Percentiles rank a stretch among this genome's conserved stretches.
phyloP scores from a whole-genome alignment of 306 rosid genomes.

The Malus asiatica region DNA sequence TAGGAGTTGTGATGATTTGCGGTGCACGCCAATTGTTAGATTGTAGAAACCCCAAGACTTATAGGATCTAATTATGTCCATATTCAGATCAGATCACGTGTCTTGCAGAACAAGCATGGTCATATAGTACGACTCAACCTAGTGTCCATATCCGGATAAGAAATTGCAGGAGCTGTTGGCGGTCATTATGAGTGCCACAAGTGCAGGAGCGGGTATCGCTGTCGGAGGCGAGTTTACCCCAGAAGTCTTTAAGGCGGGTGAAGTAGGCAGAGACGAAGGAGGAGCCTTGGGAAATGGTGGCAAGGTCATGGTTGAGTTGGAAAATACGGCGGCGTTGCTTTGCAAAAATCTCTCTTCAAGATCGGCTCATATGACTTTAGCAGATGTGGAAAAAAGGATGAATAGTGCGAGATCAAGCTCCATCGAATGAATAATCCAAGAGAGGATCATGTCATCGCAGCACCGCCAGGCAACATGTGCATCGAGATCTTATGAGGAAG shows the following conservation, averaged over 20 bases:
- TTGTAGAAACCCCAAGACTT: too few species aligned
- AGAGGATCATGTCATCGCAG: too few species aligned
- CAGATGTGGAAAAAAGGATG: background rate
- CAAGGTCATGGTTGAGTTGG: background rate
- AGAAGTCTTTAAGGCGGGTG: background rate
- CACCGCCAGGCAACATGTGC: background rate
- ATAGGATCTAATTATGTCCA: too few species aligned
- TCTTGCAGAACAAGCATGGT: too few species aligned
- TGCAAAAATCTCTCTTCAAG: background rate
- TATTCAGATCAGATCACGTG: accelerated
- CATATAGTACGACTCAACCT: too few species aligned
- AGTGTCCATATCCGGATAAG: background rate
- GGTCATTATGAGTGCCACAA: too few species aligned
- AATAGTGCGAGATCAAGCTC: background rate
- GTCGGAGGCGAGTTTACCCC: background rate
- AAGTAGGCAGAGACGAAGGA: background rate
- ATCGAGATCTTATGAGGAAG: background rate
- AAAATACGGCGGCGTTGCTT: background rate
- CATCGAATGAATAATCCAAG: background rate
- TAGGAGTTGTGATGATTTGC: too few species aligned
- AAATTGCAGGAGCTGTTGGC: background rate
- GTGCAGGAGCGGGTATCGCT: too few species aligned
- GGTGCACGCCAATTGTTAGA: too few species aligned
- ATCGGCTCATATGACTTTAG: background rate
- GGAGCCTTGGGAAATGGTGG: background rate